A percentile compares a stretch with the other conserved stretches of the same genome.
Conservation (phyloP, 1,284 basidiomycete species). For the Meripilus lineatus region DNA sequence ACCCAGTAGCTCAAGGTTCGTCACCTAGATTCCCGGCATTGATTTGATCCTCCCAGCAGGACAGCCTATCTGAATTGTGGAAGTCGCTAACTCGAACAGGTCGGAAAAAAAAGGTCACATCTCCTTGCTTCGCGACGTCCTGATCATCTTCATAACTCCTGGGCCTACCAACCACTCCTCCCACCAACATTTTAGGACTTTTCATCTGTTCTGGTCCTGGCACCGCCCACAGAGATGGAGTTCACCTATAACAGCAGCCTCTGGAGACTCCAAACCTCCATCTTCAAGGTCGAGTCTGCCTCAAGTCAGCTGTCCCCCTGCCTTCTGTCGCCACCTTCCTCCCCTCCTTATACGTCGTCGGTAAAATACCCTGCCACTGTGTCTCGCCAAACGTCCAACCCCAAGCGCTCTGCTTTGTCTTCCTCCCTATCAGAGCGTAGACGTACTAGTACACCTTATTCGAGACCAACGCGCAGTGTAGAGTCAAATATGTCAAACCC, state of each 20-base stretch:
- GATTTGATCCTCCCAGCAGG: constrained; percentile 3
- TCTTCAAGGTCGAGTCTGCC: constrained; percentile 44
- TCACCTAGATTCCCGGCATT: constrained; percentile 4
- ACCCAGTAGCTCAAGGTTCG: not conserved
- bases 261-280: constrained; percentile 17
- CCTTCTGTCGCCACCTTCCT: constrained; percentile 22
- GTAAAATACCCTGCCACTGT: constrained; percentile 12
- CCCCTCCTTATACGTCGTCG: constrained; percentile 15
- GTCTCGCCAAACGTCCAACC: constrained; percentile 14
- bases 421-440: constrained; percentile 8
- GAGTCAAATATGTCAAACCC: constrained; percentile 25
- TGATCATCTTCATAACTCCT: constrained; percentile 31
- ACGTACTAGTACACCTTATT: constrained; percentile 10
- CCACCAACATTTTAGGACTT: too few species aligned
- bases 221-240: constrained; percentile 31
- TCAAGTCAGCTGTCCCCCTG: constrained; percentile 30
- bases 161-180: too few species aligned
- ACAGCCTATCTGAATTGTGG: constrained; percentile 12
- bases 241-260: constrained; percentile 28
- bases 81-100: constrained; percentile 15
- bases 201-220: too few species aligned
- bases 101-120: too few species aligned
- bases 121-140: constrained; percentile 31
- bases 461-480: constrained; percentile 10
- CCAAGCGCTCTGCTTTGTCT: constrained; percentile 15